Base-by-base conservation (phyloP, 805 yeast genomes). In the Huiozyma sinensis region DNA sequence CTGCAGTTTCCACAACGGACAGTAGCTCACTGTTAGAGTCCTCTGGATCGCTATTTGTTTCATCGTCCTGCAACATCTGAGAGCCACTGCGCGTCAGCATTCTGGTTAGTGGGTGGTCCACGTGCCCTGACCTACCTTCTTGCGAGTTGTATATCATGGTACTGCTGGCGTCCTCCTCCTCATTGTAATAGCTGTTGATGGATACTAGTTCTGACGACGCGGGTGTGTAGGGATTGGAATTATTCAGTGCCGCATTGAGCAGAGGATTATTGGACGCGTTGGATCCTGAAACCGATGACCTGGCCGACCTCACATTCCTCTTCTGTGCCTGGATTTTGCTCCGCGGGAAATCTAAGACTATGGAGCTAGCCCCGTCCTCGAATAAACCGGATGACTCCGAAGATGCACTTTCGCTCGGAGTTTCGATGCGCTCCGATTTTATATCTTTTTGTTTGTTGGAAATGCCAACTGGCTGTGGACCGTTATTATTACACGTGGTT, bases 161-260 rank as follows among this genome's bases (percentile, higher is more conserved):
- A 13, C 39, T 17, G 10, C 12, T 32, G 24, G 13, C 35, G 12
- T 17, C 27, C n/a, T 42, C 28, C 13, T 43, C 49, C 28, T 44
- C 46, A 17, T 46, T 47, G 30, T 48, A 45, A 40, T 33, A 57
- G 44, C 61, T 57, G 33, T 51, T 51, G 5, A 57, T 52, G 5
- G 61, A 57, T n/a, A 49, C 51, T 28, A 50, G 44, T 28, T 56
- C 59, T 13, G 60, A 54, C 27, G 39, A 44, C 2, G 49, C 47
- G 11, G 58, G 58, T 13, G 53, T 48, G 35, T 31, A 48, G 8
- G 36, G 38, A n/a, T 36, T 36, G 30, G 35, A 36, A 28, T 39
- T 34, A 6, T 8, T 12, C 24, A 13, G 31, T 27, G 32, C 34
- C 1, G 34, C 17, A n/a, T 40, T 33, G 5, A 30, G 32, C 17